phyloP scores from a whole-genome alignment of 2,329 filamentous ascomycete species.

The Colletotrichum cereale region DNA sequence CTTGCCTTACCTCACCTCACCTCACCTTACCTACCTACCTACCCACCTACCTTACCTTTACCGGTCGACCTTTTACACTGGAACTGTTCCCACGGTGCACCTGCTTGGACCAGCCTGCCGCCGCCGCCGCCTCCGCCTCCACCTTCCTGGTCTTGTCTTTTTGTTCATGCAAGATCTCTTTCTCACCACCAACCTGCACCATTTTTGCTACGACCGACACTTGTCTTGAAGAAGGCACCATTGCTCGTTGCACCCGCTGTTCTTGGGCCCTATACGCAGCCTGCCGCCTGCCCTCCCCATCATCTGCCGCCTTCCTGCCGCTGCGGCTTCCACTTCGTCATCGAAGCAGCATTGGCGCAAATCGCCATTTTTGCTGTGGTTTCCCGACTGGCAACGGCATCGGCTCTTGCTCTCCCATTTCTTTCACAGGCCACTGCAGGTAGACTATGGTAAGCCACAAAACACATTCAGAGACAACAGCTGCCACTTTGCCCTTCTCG shows the following conservation, averaged over 20 bases:
- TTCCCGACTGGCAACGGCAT: conserved; percentile 29
- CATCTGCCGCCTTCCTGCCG: conserved; percentile 30
- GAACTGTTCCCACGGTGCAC: conserved; percentile 13
- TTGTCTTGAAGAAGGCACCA: conserved; percentile 24
- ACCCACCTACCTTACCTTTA: conserved; percentile 17
- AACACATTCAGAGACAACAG: conserved; percentile 4
- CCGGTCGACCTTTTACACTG: not conserved
- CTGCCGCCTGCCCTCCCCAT: conserved; percentile 24
- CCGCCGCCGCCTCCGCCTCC: conserved; percentile 30
- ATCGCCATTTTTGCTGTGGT: conserved; percentile 29
- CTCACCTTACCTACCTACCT: conserved; percentile 22
- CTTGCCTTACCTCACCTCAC: conserved; percentile 5
- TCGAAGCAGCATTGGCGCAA: conserved; percentile 38
- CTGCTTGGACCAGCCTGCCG: conserved; percentile 30
- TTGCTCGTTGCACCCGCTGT: conserved; percentile 30
- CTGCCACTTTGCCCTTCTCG: conserved; percentile 18
- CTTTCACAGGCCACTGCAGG: conserved; percentile 30
- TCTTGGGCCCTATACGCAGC: conserved; percentile 29
- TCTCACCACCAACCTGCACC: conserved; percentile 23
- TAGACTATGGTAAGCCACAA: conserved; percentile 37
- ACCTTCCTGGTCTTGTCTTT: conserved; percentile 37
- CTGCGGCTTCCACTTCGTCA: conserved; percentile 33
- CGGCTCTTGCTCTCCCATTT: conserved; percentile 12
- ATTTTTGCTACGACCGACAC: conserved; percentile 5
- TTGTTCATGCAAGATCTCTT: conserved; percentile 40